Percentiles rank a stretch among this genome's conserved stretches.
These are phyloP conservation scores for Gloeopeniophorella convolvens DNA, from an alignment of 768 basidiomycete genomes.

Conservation along the genomic window DNA sequence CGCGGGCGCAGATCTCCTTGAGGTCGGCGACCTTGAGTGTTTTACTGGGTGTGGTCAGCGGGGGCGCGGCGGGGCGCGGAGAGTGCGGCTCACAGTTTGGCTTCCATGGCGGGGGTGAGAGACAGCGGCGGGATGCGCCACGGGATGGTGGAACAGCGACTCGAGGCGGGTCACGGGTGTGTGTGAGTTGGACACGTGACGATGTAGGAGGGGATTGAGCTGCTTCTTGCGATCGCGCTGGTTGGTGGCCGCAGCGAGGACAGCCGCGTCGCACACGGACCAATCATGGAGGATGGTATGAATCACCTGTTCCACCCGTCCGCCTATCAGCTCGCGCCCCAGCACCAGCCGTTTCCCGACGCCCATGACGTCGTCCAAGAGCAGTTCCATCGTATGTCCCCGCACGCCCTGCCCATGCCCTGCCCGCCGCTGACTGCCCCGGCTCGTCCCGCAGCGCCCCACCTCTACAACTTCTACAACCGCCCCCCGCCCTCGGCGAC, in stretches of 20 bases:
- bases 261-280: not conserved
- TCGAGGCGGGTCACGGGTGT: too few species aligned
- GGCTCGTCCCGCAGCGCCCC: slow-evolving; percentile 11
- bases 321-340: slow-evolving; percentile 43
- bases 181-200: not conserved
- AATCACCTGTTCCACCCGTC: slow-evolving; percentile 58
- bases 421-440: slow-evolving; percentile 11
- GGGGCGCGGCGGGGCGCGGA: not conserved
- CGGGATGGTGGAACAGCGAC: not conserved
- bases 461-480: slow-evolving; percentile 21
- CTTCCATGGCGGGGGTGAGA: slow-evolving; percentile 29
- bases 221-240: slow-evolving; percentile 8
- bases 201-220: slow-evolving; percentile 6
- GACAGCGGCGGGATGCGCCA: not conserved
- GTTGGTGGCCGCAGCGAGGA: not conserved
- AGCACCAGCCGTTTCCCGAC: slow-evolving; percentile 30
- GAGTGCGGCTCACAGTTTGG: slow-evolving; percentile 31
- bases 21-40: slow-evolving; percentile 69
- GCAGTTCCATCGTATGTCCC: slow-evolving; percentile 15
- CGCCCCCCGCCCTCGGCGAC: slow-evolving; percentile 27
- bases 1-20: slow-evolving; percentile 51
- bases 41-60: slow-evolving; percentile 33
- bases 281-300: slow-evolving; percentile 41
- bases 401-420: slow-evolving; percentile 16
- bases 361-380: slow-evolving; percentile 20